Evolutionary conservation across 306 rosid species (phyloP), one percentile per base, ranked within the genome.

Genomic region (Medicago ruthenica): DNA sequence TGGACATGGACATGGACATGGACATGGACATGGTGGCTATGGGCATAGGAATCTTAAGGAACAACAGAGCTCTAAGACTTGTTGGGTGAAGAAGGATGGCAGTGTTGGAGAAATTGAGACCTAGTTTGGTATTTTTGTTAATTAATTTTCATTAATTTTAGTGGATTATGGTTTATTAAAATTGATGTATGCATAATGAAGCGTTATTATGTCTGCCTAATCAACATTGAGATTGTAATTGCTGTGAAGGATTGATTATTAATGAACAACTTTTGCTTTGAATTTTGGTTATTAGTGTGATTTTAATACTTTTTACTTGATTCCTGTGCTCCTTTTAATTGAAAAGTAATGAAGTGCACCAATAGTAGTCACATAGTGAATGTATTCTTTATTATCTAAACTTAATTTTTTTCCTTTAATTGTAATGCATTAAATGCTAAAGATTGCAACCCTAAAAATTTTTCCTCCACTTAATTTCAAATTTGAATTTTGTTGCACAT

Each of bases 81-180:
- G 85, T 74, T 92, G 97, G 97, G 87, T 88, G 22, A 87, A 67
- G 78, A 92, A 90, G 53, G 70, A 44, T 40, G 76, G 70, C 15
- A 53, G 44, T 72, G 72, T 13, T 47, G 51, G 50, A 16, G 84
- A 60, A 55, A 57, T 66, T 80, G 66, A 82, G 55, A 64, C 50
- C 61, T 79, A 47, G 50, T 6, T 63, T 31, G 9, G 11, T 63
- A 40, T 22, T 53, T 5, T 67, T 24, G 9, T 51, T n/a, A 14
- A 16, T 64, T 11, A 9, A 37, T 6, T 34, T 34, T n/a, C 7
- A 67, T 70, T 70, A 3, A 17, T 6, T 9, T 41, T 67, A 14
- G 18, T 47, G 12, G 4, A 1, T 17, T 64, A 21, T n/a, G 27
- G 8, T 59, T 59, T 24, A 13, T 8, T 2, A 18, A 8, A 16